phyloP scores from a whole-genome alignment of 352 stramenopile species.

The Globisporangium heterothallicum region DNA sequence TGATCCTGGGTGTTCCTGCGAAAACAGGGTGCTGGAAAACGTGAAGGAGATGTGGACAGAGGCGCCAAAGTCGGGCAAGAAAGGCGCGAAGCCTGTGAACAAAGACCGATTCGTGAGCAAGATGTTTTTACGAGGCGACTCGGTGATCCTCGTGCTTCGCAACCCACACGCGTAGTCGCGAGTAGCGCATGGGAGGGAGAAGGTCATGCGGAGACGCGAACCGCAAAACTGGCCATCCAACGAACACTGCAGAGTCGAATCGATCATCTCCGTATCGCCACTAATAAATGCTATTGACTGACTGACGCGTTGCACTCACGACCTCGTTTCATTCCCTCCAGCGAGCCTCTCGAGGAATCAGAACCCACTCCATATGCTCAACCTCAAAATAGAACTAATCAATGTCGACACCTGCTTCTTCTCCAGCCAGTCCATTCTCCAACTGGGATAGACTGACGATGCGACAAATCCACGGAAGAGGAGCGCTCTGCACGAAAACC shows the following conservation, averaged over 20 bases:
- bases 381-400: conserved; percentile 10
- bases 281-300: conserved; percentile 14
- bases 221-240: no score
- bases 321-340: neutral
- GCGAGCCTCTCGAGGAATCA: neutral
- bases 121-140: conserved; percentile 99
- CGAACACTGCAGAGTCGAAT: neutral
- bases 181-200: neutral
- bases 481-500: neutral
- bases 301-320: no score
- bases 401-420: neutral
- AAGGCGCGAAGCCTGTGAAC: conserved; percentile 94
- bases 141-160: conserved; percentile 97
- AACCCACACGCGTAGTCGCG: conserved; percentile 90
- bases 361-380: neutral
- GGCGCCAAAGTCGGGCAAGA: conserved; percentile 95
- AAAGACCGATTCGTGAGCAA: conserved; percentile 99
- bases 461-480: neutral
- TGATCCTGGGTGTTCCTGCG: neutral
- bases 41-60: conserved; percentile 99
- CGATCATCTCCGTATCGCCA: conserved; percentile 5
- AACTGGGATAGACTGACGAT: neutral
- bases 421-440: no score
- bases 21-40: conserved; percentile 95
- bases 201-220: conserved; percentile 1